Evolutionary conservation across 768 basidiomycete genomes (phyloP), one percentile per base, ranked within the genome.

Genomic region (Mycena vulgaris): DNA sequence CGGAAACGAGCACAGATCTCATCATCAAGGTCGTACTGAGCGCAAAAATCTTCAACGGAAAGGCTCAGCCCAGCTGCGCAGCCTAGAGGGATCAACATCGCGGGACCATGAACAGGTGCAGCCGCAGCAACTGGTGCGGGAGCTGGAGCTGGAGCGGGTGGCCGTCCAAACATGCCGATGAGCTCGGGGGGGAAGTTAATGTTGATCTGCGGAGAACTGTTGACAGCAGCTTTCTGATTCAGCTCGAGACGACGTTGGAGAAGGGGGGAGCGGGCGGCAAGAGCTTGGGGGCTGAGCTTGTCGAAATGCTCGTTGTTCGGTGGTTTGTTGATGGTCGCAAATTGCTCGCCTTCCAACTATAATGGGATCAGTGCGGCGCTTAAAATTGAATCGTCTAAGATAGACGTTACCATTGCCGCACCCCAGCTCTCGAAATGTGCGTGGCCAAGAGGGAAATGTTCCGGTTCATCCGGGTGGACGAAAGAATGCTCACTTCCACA

Each of bases 341-440:
- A 72, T 14, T 35, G 19, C 16, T 7, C 13, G 2, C 66, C 66
- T 14, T 68, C 56, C 2, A 68, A 16, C 66, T 68, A 31, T 16
- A 9, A n/a, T 40, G 6, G 19, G 7, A 28, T 37, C 35, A 37
- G 51, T 33, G 17, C 9, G 13, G 19, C 11, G 1, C 14, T n/a
- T n/a, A n/a, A n/a, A n/a, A n/a, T n/a, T n/a, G n/a, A n/a, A 25
- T 45, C 0, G 16, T 31, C 19, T 11, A 14, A 17, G 31, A 5
- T 25, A 8, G 31, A 39, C 30, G 11, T 49, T 45, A 75, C 72
- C 48, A 73, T 73, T 0, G 71, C 74, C 1, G 72, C 59, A 0
- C 60, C 71, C 77, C 74, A 78, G 21, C 68, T 71, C 13, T 74
- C 59, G 9, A 75, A 23, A 5, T 71, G 71, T 5, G 68, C 67